phyloP scores from a whole-genome alignment of 1,139 yeast genomes.

The Kodamaea anthophila region DNA sequence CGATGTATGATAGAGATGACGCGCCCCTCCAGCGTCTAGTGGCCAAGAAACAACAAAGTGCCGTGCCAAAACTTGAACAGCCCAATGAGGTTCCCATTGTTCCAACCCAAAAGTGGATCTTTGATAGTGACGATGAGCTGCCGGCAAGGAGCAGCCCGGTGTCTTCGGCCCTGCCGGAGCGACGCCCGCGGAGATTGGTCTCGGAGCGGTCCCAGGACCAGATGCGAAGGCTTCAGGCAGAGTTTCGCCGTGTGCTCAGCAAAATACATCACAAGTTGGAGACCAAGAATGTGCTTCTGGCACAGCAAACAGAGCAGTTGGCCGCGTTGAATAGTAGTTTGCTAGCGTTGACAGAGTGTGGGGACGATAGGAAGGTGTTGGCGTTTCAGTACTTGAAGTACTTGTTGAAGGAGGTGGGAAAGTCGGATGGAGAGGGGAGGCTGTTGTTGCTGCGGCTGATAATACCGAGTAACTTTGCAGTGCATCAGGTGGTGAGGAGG shows the following conservation, averaged over 20 bases:
- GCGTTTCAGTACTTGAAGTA: slow-evolving; percentile 38
- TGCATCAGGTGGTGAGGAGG: slow-evolving; percentile 5
- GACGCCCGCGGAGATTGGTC: slow-evolving; percentile 8
- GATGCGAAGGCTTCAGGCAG: slow-evolving; percentile 22
- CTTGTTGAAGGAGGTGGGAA: slow-evolving; percentile 33
- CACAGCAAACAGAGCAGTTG: slow-evolving; percentile 32
- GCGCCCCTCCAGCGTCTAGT: slow-evolving; percentile 28
- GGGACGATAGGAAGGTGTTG: slow-evolving; percentile 21
- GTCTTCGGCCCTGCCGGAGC: slow-evolving; percentile 7
- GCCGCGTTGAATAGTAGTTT: slow-evolving; percentile 28
- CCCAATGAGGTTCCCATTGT: not conserved
- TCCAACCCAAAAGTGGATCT: slow-evolving; percentile 31
- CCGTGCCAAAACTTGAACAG: not conserved
- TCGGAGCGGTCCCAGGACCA: slow-evolving; percentile 16
- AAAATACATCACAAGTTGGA: slow-evolving; percentile 34
- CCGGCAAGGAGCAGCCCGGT: slow-evolving; percentile 10
- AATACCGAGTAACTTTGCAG: slow-evolving; percentile 29
- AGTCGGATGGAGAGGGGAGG: slow-evolving; percentile 14
- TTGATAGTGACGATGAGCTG: slow-evolving; percentile 12
- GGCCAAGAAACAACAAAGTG: slow-evolving; percentile 23
- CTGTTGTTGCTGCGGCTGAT: slow-evolving; percentile 24
- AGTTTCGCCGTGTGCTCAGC: slow-evolving; percentile 28
- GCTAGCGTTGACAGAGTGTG: slow-evolving; percentile 16
- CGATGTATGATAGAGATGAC: slow-evolving; percentile 13
- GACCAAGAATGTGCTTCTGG: slow-evolving; percentile 24